Conservation (phyloP, 1,284 basidiomycete genomes). For the Cerrena zonata region DNA sequence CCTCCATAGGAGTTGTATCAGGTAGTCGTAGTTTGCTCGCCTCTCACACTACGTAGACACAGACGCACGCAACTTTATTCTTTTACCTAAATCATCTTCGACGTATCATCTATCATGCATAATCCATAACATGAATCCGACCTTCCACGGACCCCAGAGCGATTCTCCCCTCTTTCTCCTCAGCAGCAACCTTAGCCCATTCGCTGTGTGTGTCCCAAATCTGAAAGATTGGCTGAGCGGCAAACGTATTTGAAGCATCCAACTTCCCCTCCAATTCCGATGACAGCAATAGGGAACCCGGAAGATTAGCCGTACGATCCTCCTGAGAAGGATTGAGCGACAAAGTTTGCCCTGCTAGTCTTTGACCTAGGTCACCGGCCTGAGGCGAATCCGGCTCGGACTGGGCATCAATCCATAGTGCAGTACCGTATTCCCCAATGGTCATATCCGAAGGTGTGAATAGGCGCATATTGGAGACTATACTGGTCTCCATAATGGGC, state of each 20-base stretch:
- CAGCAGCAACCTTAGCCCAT: constrained; percentile 51
- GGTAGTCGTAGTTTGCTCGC: too few species aligned
- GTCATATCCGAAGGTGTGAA: constrained; percentile 50
- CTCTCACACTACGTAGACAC: too few species aligned
- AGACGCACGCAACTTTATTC: too few species aligned
- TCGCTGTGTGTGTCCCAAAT: constrained; percentile 37
- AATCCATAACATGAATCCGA: constrained; percentile 45
- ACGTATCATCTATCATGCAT: too few species aligned
- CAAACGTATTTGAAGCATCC: background rate
- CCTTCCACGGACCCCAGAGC: constrained; percentile 49
- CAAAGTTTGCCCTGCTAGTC: constrained; percentile 44
- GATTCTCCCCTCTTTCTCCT: constrained; percentile 56
- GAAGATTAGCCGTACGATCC: constrained; percentile 12
- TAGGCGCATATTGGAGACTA: constrained; percentile 54
- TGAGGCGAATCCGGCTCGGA: constrained; percentile 36
- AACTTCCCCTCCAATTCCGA: background rate
- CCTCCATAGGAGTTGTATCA: too few species aligned
- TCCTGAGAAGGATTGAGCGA: constrained; percentile 19
- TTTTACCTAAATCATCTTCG: too few species aligned
- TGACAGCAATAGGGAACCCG: background rate
- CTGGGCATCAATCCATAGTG: constrained; percentile 60
- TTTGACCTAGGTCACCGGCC: constrained; percentile 48
- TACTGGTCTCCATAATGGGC: constrained; percentile 30
- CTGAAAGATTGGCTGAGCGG: constrained; percentile 30
- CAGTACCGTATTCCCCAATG: constrained; percentile 55